A percentile compares a stretch with the other conserved stretches of the same genome.
These are phyloP conservation scores for Coniochaeta hoffmannii DNA, from an alignment of 2,329 filamentous ascomycete species.

Conservation along the genomic window DNA sequence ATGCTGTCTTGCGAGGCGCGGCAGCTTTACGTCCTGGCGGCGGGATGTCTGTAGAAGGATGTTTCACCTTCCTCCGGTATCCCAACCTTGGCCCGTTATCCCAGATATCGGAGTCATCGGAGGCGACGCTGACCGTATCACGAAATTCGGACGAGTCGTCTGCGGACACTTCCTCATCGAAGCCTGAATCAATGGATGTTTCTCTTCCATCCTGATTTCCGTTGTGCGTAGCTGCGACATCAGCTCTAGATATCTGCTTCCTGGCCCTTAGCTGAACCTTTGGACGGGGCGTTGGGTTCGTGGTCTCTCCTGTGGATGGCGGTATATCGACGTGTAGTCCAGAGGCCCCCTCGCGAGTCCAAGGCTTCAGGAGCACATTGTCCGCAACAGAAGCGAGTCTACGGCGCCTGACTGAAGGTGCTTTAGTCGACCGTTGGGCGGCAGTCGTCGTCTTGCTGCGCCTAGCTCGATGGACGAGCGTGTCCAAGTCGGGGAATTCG, in stretches of 20 bases:
- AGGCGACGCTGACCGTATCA: slow-evolving; percentile 7
- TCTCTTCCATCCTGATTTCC: slow-evolving; percentile 8
- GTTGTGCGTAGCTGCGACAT: slow-evolving; percentile 3
- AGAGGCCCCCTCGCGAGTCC: slow-evolving; percentile 10
- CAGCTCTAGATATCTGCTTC: slow-evolving; percentile 5
- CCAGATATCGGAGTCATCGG: slow-evolving; percentile 8
- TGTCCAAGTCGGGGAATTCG: slow-evolving; percentile 1
- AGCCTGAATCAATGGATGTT: slow-evolving; percentile 15
- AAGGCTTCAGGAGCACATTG: slow-evolving; percentile 15
- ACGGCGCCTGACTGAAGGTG: slow-evolving; percentile 12
- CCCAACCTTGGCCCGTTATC: slow-evolving; percentile 4
- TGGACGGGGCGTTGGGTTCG: not conserved
- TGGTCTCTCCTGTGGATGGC: not conserved
- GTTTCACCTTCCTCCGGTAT: not conserved
- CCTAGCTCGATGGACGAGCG: not conserved
- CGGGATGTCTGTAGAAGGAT: not conserved
- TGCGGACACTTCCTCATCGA: slow-evolving; percentile 13
- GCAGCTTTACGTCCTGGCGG: not conserved
- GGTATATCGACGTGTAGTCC: not conserved
- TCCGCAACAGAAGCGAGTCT: slow-evolving; percentile 14
- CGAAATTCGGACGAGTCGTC: slow-evolving; percentile 9
- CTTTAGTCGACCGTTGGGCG: too few relatives aligned
- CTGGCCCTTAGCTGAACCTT: slow-evolving; percentile 13
- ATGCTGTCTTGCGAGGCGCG: not conserved
- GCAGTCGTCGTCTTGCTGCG: too few relatives aligned